phyloP scores from a whole-genome alignment of 139 green algal genomes.

The Chlorella vulgaris region DNA sequence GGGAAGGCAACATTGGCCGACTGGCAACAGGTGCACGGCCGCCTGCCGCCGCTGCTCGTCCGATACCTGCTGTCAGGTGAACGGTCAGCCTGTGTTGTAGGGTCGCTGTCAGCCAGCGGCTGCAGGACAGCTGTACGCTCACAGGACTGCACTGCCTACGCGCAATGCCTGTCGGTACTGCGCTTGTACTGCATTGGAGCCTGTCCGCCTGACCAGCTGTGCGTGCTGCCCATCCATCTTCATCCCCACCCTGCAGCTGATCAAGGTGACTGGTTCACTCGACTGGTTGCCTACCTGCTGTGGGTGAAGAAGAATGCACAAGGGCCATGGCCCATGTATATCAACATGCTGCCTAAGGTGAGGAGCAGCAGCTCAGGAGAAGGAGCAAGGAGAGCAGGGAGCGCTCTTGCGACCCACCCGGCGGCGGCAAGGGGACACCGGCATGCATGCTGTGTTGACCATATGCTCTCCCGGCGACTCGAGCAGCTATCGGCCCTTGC shows the following conservation, averaged over 20 bases:
- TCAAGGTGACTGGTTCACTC: slow-evolving; percentile 43
- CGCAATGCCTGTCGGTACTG: no score
- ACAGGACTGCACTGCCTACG: no score
- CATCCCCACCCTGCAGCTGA: slow-evolving; percentile 2
- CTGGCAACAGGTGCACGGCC: slow-evolving; percentile 49
- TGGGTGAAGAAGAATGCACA: slow-evolving; percentile 31
- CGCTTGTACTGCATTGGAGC: no score
- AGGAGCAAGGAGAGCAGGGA: no score
- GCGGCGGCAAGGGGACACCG: background rate
- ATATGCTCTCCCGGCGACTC: no score
- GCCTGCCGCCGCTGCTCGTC: slow-evolving; percentile 41
- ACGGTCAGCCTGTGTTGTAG: no score
- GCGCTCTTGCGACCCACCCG: background rate
- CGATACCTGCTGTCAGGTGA: slow-evolving; percentile 41
- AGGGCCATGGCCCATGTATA: slow-evolving; percentile 47
- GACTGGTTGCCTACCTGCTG: slow-evolving; percentile 52
- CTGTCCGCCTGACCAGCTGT: no score
- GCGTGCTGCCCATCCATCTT: no score
- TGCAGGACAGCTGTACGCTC: no score
- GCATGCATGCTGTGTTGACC: no score
- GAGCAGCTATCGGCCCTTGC: no score
- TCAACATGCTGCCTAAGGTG: slow-evolving; percentile 35
- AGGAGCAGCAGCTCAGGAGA: background rate
- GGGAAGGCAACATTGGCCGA: slow-evolving; percentile 36
- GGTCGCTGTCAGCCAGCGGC: no score